phyloP scores from a whole-genome alignment of 257 asterid genomes.

The Petunia axillaris region DNA sequence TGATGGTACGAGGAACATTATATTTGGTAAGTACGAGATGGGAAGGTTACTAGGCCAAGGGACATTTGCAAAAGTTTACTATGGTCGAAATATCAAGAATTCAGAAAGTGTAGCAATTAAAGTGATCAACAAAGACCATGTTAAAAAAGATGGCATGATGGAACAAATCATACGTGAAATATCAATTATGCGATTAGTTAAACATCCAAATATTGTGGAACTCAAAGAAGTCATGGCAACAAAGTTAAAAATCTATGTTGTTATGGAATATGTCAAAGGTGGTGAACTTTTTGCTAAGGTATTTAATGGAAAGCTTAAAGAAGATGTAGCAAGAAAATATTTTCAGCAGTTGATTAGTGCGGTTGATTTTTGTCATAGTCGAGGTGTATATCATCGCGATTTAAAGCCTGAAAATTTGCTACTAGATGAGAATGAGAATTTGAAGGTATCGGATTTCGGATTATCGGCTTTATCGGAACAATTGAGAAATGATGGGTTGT shows the following conservation, averaged over 20 bases:
- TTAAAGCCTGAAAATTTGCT: conserved; percentile 80
- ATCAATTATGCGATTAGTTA: conserved; percentile 71
- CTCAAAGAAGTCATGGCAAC: conserved; percentile 85
- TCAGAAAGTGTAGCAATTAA: conserved; percentile 78
- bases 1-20: conserved; percentile 34
- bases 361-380: conserved; percentile 83
- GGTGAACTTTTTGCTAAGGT: conserved; percentile 80
- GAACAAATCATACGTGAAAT: conserved; percentile 77
- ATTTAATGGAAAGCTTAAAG: conserved; percentile 56
- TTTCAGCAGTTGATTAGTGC: conserved; percentile 83
- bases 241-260: conserved; percentile 65
- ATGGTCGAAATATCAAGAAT: conserved; percentile 52
- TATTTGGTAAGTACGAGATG: conserved; percentile 81
- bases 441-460: conserved; percentile 82
- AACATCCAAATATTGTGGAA: conserved; percentile 81
- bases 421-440: conserved; percentile 64
- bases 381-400: conserved; percentile 80
- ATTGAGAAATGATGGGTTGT: conserved; percentile 59
- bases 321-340: conserved; percentile 58
- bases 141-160: conserved; percentile 56
- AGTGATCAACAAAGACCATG: conserved; percentile 67
- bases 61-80: conserved; percentile 80
- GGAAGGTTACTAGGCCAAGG: conserved; percentile 77
- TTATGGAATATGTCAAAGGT: conserved; percentile 76
- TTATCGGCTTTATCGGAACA: conserved; percentile 78